Percentiles rank a stretch among this genome's conserved stretches.
These are phyloP conservation scores for Anthracocystis setariae DNA, from an alignment of 1,284 basidiomycete genomes.

Conservation along the genomic window DNA sequence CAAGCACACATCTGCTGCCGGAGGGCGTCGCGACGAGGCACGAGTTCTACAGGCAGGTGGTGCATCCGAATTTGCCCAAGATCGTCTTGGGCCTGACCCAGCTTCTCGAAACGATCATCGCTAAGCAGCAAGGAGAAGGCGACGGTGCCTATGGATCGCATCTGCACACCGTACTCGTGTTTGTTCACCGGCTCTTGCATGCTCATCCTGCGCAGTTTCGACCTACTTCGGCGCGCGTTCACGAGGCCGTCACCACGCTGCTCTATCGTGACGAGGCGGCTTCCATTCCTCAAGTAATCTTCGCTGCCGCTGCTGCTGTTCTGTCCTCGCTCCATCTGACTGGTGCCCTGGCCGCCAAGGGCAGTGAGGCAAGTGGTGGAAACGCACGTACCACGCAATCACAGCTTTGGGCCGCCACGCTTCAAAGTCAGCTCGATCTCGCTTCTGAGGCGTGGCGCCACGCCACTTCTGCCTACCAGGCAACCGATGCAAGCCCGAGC, in stretches of 20 bases:
- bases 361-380: constrained; percentile 37
- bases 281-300: constrained; percentile 13
- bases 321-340: constrained; percentile 53
- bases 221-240: constrained; percentile 38
- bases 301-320: constrained; percentile 27
- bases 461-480: constrained; percentile 37
- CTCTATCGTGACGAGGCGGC: constrained; percentile 32
- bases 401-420: constrained; percentile 53
- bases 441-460: constrained; percentile 28
- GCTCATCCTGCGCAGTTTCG: constrained; percentile 47
- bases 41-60: constrained; percentile 55
- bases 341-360: constrained; percentile 42
- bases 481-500: background rate
- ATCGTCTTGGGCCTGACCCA: constrained; percentile 18
- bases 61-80: constrained; percentile 45
- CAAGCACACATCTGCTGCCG: constrained; percentile 28
- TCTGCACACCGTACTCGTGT: constrained; percentile 23
- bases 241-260: constrained; percentile 29
- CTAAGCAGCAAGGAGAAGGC: constrained; percentile 10
- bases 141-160: constrained; percentile 5
- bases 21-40: constrained; percentile 33
- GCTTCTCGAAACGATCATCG: constrained; percentile 18
- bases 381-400: constrained; percentile 43
- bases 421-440: constrained; percentile 29
- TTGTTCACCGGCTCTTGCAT: constrained; percentile 28